Percentiles rank a stretch among this genome's conserved stretches.
Evolutionary conservation across 441 rosid genomes (phyloP).

Genomic region (Adansonia rubrostipa): DNA sequence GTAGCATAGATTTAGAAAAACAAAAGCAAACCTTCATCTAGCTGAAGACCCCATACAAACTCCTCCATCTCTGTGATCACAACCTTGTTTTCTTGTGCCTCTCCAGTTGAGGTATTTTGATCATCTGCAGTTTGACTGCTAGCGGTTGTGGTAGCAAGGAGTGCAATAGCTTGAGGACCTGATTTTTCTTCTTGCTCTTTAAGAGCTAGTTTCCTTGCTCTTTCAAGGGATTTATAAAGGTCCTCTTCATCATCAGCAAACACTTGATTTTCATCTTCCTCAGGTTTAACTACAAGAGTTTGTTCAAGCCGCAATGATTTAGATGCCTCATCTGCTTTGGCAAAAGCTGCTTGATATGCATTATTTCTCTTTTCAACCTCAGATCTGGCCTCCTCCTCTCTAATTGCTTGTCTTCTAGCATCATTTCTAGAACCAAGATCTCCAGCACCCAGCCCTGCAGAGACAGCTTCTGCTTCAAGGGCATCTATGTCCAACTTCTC

Average conservation of each 20-base stretch:
- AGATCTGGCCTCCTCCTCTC: constrained; percentile 72
- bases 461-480: constrained; percentile 90
- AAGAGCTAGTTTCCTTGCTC: constrained; percentile 84
- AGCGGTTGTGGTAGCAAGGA: constrained; percentile 52
- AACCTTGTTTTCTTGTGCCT: constrained; percentile 76
- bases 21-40: constrained; percentile 62
- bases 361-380: constrained; percentile 79
- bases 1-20: background rate
- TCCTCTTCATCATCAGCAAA: constrained; percentile 86
- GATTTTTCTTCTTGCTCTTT: constrained; percentile 63
- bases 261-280: constrained; percentile 61
- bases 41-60: constrained; percentile 92
- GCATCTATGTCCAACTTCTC: constrained; percentile 86
- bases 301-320: constrained; percentile 71
- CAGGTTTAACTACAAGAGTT: constrained; percentile 50
- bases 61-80: constrained; percentile 95
- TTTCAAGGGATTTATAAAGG: constrained; percentile 77
- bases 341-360: constrained; percentile 76
- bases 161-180: constrained; percentile 81
- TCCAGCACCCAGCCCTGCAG: constrained; percentile 80
- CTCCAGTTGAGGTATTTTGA: constrained; percentile 49
- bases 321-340: constrained; percentile 94
- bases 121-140: constrained; percentile 52
- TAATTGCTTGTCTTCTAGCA: constrained; percentile 79
- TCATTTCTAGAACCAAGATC: constrained; percentile 97